Percentiles rank a stretch among this genome's conserved stretches.
These are phyloP conservation scores for Penstemon newberryi DNA, from an alignment of 257 asterid genomes.

Conservation along the genomic window DNA sequence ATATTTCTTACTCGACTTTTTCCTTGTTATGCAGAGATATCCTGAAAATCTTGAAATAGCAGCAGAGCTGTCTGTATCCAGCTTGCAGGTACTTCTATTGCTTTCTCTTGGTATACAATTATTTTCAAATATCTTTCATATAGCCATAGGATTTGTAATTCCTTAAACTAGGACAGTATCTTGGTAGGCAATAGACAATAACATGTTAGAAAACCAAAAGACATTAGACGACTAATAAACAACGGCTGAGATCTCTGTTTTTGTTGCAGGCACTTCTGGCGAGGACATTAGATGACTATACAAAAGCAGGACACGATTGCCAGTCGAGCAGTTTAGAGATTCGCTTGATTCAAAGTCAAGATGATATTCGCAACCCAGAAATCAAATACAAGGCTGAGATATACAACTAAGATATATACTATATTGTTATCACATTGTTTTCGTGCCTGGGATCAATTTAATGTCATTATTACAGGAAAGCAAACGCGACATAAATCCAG, in stretches of 20 bases:
- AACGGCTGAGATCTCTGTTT: background rate
- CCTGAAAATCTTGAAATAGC: slow-evolving; percentile 88
- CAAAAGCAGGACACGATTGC: slow-evolving; percentile 77
- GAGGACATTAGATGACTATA: slow-evolving; percentile 75
- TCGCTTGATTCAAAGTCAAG: slow-evolving; percentile 89
- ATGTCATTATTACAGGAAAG: too few species aligned
- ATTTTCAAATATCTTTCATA: background rate
- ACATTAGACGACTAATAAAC: background rate
- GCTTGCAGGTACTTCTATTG: slow-evolving; percentile 70
- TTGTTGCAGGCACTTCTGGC: slow-evolving; percentile 72
- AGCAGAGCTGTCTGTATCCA: slow-evolving; percentile 95
- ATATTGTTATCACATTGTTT: slow-evolving; percentile 3
- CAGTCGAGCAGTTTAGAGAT: slow-evolving; percentile 90
- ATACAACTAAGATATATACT: slow-evolving; percentile 39
- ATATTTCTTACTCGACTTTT: slow-evolving; percentile 26
- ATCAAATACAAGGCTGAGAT: slow-evolving; percentile 70
- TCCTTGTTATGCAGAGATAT: slow-evolving; percentile 59
- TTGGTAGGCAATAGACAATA: background rate
- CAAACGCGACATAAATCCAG: too few species aligned
- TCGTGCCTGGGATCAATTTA: background rate
- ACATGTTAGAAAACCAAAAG: background rate
- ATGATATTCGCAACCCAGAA: slow-evolving; percentile 85
- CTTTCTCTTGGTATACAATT: background rate
- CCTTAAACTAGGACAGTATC: background rate
- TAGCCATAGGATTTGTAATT: background rate